Conservation (phyloP, 2,329 filamentous ascomycete genomes). For the Teratosphaeria viscida region DNA sequence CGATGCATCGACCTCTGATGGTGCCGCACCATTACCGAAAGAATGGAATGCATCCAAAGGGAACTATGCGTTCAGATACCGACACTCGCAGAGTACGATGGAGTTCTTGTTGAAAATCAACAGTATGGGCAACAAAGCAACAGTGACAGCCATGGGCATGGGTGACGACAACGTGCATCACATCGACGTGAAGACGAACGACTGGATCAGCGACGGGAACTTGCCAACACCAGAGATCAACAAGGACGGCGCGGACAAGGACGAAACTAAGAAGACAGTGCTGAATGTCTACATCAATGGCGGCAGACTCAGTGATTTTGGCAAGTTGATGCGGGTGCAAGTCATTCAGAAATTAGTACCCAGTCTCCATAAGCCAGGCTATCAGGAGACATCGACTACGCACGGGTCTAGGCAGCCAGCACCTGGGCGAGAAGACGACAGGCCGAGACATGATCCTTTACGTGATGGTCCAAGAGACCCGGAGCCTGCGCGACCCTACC, state of each 20-base stretch:
- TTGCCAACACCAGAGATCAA: constrained; percentile 37
- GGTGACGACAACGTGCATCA: constrained; percentile 72
- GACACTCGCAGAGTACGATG: constrained; percentile 75
- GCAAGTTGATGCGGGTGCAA: constrained; percentile 61
- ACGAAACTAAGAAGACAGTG: constrained; percentile 34
- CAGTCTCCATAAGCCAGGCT: constrained; percentile 64
- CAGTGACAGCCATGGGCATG: constrained; percentile 67
- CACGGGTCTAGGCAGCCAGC: constrained; percentile 7
- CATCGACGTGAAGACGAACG: constrained; percentile 62
- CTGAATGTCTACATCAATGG: constrained; percentile 63
- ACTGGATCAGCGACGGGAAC: constrained; percentile 59
- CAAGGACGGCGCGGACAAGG: constrained; percentile 14
- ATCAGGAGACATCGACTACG: constrained; percentile 46
- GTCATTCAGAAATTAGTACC: constrained; percentile 80
- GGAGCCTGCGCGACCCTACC: constrained; percentile 55
- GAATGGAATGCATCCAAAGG: constrained; percentile 72
- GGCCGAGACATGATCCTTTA: constrained; percentile 36
- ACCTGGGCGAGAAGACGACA: constrained; percentile 15
- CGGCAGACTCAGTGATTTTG: constrained; percentile 56
- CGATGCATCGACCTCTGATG: constrained; percentile 21
- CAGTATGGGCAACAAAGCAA: constrained; percentile 71
- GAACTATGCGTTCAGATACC: constrained; percentile 72
- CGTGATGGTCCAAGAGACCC: constrained; percentile 35
- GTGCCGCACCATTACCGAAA: constrained; percentile 54
- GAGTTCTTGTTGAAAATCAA: constrained; percentile 73